Evolutionary conservation across 768 basidiomycete genomes (phyloP), one percentile per base, ranked within the genome.

Genomic region (Pleurotus pulmonarius): DNA sequence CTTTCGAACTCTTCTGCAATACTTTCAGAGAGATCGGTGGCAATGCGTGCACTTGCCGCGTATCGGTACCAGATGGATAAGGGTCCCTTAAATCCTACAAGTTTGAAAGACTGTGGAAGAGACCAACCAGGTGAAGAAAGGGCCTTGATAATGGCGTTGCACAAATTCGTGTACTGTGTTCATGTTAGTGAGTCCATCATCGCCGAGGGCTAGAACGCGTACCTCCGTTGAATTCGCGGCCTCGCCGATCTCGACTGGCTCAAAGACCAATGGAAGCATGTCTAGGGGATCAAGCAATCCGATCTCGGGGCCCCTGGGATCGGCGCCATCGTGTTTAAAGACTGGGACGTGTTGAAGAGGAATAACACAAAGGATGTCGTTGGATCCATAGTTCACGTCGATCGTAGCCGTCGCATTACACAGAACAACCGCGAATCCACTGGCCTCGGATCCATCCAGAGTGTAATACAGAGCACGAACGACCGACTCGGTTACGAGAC

Each of bases 401-500:
- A 62, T 59, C 25, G 67, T 49, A n/a, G 61, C 59, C 29, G 65
- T 63, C n/a, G 65, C 62, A 20, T 64, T 65, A 18, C 64, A 69
- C 1, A 83, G 65, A 20, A 83, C 60, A 49, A 78, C 68, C 38
- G 70, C 73, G 55, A 78, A 67, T 0, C 81, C 82, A 25, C 66
- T 66, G 4, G 69, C 66, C 46, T 70, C 67, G 2, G 71, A 61
- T 1, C 64, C 67, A 13, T 64, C 51, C 9, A 76, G 62, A n/a
- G 78, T 70, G 58, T 76, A 63, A 61, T 79, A 85, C 38, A 80
- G 64, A 2, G 81, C 81, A 7, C 69, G 69, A 11, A 77, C 72
- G 8, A 83, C 70, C 5, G 81, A 82, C 65, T 83, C 82, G 1
- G 82, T 82, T 53, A 83, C 81, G 5, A 85, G 73, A 61, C 81